Conservation (phyloP, 2,329 filamentous ascomycete species). For the Penicillium occitanis region DNA sequence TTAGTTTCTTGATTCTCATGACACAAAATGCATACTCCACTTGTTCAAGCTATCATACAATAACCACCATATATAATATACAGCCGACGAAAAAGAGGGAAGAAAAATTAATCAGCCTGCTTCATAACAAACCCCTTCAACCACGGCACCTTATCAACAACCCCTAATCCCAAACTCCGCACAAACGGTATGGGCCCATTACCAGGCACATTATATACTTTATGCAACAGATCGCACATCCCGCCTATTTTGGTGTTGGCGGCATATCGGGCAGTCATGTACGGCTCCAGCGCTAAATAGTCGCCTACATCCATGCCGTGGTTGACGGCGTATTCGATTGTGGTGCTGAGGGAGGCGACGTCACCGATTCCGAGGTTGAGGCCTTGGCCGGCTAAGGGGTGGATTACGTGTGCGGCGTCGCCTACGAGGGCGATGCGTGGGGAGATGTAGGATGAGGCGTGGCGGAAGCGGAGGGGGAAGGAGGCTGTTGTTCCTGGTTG, state of each 20-base stretch:
- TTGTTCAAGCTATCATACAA: constrained; percentile 8
- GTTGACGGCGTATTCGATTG: constrained; percentile 71
- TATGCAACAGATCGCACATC: constrained; percentile 85
- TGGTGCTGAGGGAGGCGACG: constrained; percentile 72
- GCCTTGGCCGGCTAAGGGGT: constrained; percentile 91
- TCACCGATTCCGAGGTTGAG: constrained; percentile 92
- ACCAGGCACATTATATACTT: constrained; percentile 74
- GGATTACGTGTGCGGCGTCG: constrained; percentile 91
- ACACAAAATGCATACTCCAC: constrained; percentile 7
- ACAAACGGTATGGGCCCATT: constrained; percentile 77
- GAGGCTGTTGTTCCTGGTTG: constrained; percentile 80
- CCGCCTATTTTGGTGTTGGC: constrained; percentile 77
- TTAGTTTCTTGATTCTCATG: constrained; percentile 2
- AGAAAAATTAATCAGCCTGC: constrained; percentile 46
- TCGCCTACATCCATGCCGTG: constrained; percentile 88
- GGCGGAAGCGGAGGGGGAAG: constrained; percentile 86
- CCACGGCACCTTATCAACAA: constrained; percentile 71
- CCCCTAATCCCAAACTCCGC: constrained; percentile 71
- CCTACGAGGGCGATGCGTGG: constrained; percentile 90
- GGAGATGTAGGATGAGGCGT: constrained; percentile 89
- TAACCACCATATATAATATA: constrained; percentile 7
- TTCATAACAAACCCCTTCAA: constrained; percentile 87
- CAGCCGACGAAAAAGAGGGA: not conserved
- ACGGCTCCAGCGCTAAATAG: constrained; percentile 73
- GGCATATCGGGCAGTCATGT: constrained; percentile 76